Base-by-base conservation (phyloP, 805 yeast genomes). In the Teunomyces stri region DNA sequence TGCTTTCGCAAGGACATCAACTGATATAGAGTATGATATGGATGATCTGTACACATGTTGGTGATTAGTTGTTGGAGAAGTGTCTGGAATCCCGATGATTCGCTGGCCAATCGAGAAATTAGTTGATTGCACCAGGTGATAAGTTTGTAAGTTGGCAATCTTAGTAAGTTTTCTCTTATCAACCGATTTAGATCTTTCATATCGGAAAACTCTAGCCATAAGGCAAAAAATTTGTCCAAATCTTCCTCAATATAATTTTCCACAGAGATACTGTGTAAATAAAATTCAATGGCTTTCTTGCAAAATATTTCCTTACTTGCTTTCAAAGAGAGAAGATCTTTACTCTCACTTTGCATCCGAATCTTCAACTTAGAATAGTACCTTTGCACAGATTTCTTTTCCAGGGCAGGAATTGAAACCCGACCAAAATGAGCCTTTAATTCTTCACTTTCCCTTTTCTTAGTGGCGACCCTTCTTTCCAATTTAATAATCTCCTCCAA, bases 111-210 rank as follows among this genome's bases (percentile, higher is more conserved):
- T 46, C 94, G 72, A 0, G 97, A 88, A 2, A 87, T 73, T 39
- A 91, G 72, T 60, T 91, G 98, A 49, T 85, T 84, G 31, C 84
- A 72, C 96, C 97, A 91, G 0, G 89, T 79, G 4, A 88, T 72
- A 45, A 89, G 79, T 54, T 84, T 84, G 58, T 72, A 70, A 11
- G 78, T 71, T 0, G 95, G 86, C 15, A 88, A 64, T 0, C 43
- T 42, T 0, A 57, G 43, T 2, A 85, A 57, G 4, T 69, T 65
- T 2, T 59, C 54, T 11, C 57, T 56, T 7, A 87, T 68, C 6
- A 65, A 54, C 3, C 47, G 50, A 51, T 80, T 84, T 4, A 86
- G 66, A 0, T 58, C 62, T 1, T 64, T 74, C 29, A 72, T 71
- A 5, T 62, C 60, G 2, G 82, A 73, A 53, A 81, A 76, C 50